These are phyloP conservation scores for Colletotrichum scovillei DNA, from an alignment of 2,329 filamentous ascomycete species.

Conservation along the genomic window DNA sequence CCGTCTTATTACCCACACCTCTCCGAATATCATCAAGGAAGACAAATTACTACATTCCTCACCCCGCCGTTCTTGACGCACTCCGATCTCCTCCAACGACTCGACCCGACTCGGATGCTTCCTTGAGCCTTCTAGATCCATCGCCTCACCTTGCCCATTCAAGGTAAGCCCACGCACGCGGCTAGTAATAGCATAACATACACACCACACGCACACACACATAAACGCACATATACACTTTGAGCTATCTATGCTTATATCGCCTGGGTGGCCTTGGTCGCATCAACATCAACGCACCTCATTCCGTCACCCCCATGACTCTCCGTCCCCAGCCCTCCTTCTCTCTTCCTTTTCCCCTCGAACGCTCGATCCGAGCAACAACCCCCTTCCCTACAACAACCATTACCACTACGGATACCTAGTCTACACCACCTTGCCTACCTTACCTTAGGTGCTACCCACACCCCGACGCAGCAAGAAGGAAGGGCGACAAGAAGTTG, in stretches of 20 bases:
- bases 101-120: background rate
- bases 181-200: background rate
- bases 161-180: background rate
- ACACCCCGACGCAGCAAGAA: background rate
- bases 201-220: background rate
- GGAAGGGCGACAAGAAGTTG: background rate
- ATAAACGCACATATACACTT: background rate
- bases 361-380: constrained; percentile 22
- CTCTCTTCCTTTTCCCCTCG: background rate
- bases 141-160: background rate
- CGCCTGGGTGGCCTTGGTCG: constrained; percentile 3
- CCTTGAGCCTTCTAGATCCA: background rate
- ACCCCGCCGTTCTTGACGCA: background rate
- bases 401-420: background rate
- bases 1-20: constrained; percentile 5
- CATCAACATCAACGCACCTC: background rate
- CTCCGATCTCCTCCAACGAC: background rate
- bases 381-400: background rate
- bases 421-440: background rate
- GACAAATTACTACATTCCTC: background rate
- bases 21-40: background rate
- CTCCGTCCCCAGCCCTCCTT: background rate
- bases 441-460: background rate
- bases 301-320: background rate
- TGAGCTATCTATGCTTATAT: background rate